phyloP scores from a whole-genome alignment of 805 yeast species.

The Grigorovia transvaalensis region DNA sequence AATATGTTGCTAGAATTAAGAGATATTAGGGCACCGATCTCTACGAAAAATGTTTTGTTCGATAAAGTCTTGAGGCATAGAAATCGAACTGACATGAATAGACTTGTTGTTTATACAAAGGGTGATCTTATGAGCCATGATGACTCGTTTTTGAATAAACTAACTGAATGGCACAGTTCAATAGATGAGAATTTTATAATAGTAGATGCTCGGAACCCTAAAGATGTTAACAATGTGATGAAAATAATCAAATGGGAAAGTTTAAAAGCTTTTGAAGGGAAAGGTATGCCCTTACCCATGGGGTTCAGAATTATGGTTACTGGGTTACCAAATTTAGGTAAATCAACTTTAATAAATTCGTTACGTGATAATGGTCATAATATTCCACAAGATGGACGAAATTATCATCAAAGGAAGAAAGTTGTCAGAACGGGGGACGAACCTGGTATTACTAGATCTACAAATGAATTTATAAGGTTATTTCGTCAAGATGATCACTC shows the following conservation, averaged over 20 bases:
- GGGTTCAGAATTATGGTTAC: constrained; percentile 69
- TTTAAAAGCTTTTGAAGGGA: constrained; percentile 15
- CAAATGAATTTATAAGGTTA: constrained; percentile 66
- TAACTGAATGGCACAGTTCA: constrained; percentile 41
- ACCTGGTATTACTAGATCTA: constrained; percentile 81
- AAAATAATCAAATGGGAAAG: constrained; percentile 39
- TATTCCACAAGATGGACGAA: constrained; percentile 5
- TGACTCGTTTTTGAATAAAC: constrained; percentile 13
- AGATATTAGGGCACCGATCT: constrained; percentile 82
- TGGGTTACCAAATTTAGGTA: constrained; percentile 98
- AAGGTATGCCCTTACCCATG: constrained; percentile 66
- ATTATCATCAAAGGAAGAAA: constrained; percentile 28
- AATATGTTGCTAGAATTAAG: constrained; percentile 77
- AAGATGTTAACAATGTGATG: constrained; percentile 43
- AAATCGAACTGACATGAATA: constrained; percentile 21
- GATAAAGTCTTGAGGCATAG: constrained; percentile 48
- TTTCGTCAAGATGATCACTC: neutral
- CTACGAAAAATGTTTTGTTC: constrained; percentile 71
- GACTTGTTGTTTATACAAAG: constrained; percentile 59
- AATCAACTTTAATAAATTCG: constrained; percentile 75
- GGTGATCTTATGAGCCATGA: constrained; percentile 42
- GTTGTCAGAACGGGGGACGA: constrained; percentile 79
- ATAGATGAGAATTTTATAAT: constrained; percentile 37
- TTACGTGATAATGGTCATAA: constrained; percentile 37
- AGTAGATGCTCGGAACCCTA: constrained; percentile 45